Evolutionary conservation across 495 filamentous ascomycete genomes (phyloP).

Genomic region (Daldinia grandis): DNA sequence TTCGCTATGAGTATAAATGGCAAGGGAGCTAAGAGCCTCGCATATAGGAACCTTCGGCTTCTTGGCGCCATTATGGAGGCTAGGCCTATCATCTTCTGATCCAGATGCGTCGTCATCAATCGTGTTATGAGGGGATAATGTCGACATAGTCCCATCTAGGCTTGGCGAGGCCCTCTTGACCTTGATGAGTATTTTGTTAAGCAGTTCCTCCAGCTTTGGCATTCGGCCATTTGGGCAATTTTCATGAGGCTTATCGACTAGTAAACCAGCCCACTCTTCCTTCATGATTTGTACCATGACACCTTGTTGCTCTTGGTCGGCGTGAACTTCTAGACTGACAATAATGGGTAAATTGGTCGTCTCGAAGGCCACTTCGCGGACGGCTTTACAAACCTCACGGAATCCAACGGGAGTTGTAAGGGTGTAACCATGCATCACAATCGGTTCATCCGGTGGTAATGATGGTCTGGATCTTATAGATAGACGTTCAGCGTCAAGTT

Average conservation of each 20-base stretch:
- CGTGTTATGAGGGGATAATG: conserved; percentile 37
- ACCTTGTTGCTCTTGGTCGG: conserved; percentile 79
- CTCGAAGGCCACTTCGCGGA: conserved; percentile 80
- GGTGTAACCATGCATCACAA: conserved; percentile 85
- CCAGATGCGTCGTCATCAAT: conserved; percentile 44
- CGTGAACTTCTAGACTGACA: conserved; percentile 90
- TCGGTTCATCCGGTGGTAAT: conserved; percentile 64
- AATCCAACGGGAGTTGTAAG: conserved; percentile 87
- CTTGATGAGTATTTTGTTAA: conserved; percentile 88
- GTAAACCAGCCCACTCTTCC: conserved; percentile 77
- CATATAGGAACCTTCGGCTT: conserved; percentile 69
- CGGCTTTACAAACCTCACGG: conserved; percentile 81
- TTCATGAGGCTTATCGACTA: conserved; percentile 67
- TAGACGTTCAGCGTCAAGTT: conserved; percentile 22
- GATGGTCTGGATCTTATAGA: conserved; percentile 41
- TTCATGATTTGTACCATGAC: conserved; percentile 93
- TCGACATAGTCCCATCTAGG: conserved; percentile 39
- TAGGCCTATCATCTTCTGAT: conserved; percentile 45
- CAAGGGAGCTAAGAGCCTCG: conserved; percentile 73
- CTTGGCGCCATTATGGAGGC: conserved; percentile 42
- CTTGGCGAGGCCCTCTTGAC: conserved; percentile 71
- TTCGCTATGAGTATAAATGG: conserved; percentile 84
- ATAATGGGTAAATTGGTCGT: conserved; percentile 79
- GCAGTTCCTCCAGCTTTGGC: conserved; percentile 74
- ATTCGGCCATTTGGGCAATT: conserved; percentile 62